Evolutionary conservation across 768 basidiomycete genomes (phyloP).

Genomic region (Naganishia randhawae): DNA sequence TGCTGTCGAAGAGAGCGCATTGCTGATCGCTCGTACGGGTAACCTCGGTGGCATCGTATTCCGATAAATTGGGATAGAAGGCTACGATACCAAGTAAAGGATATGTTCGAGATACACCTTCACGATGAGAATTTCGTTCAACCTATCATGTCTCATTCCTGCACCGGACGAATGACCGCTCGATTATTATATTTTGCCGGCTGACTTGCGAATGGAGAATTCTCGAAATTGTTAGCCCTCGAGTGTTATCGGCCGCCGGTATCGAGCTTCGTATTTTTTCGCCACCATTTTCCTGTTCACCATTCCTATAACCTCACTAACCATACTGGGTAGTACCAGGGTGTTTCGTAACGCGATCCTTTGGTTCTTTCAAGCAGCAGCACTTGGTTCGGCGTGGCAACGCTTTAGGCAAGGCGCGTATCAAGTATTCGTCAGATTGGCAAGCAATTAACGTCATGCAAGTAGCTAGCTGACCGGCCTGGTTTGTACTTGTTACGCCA

Average conservation of each 20-base stretch:
- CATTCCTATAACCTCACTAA: too few species aligned
- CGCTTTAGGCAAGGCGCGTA: too few species aligned
- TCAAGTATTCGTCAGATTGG: too few species aligned
- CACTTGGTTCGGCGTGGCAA: too few species aligned
- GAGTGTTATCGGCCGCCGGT: not conserved
- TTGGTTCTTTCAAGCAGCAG: too few species aligned
- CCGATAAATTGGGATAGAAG: not conserved
- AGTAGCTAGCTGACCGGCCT: too few species aligned
- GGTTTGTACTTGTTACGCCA: too few species aligned
- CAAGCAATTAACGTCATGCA: too few species aligned
- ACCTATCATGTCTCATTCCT: not conserved
- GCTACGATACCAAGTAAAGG: not conserved
- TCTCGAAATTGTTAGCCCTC: conserved; percentile 11
- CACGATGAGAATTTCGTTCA: not conserved
- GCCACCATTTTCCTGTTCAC: too few species aligned
- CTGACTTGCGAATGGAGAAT: not conserved
- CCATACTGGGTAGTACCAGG: too few species aligned
- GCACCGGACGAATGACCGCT: not conserved
- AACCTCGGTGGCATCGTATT: conserved; percentile 15
- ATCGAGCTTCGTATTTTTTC: too few species aligned
- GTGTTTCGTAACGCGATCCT: too few species aligned
- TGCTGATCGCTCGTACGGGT: conserved; percentile 19
- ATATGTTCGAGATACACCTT: not conserved
- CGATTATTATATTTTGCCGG: conserved; percentile 3
- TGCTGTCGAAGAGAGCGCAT: conserved; percentile 6